Percentiles rank a stretch among this genome's conserved stretches.
Evolutionary conservation across 1,139 yeast genomes (phyloP).

Genomic region (Saccharomyces hybrid): DNA sequence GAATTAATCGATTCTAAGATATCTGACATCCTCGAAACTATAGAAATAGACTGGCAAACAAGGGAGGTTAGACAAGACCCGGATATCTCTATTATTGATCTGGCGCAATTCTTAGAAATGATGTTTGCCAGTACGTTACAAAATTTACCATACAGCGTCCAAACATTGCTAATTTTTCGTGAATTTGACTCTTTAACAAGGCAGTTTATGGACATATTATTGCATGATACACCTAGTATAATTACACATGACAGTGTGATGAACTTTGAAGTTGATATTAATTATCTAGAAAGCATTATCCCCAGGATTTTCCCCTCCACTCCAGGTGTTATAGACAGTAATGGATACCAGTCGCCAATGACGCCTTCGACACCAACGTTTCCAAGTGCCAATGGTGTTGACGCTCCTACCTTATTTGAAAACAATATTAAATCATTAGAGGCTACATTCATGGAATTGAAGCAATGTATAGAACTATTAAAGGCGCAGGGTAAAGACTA

Average conservation of each 20-base stretch:
- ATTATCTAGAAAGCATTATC: conserved; percentile 49
- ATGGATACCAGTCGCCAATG: conserved; percentile 1
- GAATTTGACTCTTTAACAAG: conserved; percentile 81
- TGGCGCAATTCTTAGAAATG: conserved; percentile 81
- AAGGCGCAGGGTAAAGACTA: conserved; percentile 47
- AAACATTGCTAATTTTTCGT: conserved; percentile 71
- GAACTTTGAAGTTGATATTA: conserved; percentile 57
- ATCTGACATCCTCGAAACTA: conserved; percentile 71
- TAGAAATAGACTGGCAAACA: conserved; percentile 76
- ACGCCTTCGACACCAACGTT: conserved; percentile 4
- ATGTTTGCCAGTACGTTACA: conserved; percentile 83
- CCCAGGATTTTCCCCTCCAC: conserved; percentile 34
- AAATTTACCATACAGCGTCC: conserved; percentile 69
- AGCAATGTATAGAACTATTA: conserved; percentile 54
- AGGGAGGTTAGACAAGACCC: conserved; percentile 52
- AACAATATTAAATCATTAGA: conserved; percentile 36
- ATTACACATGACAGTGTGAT: conserved; percentile 42
- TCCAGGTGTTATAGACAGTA: conserved; percentile 5
- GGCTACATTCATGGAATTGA: conserved; percentile 50
- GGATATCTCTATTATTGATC: conserved; percentile 68
- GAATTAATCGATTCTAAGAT: conserved; percentile 73
- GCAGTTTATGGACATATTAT: conserved; percentile 54
- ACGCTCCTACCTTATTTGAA: conserved; percentile 30
- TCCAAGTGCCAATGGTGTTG: conserved; percentile 22
- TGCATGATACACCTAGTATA: conserved; percentile 39